A percentile compares a stretch with the other conserved stretches of the same genome.
phyloP scores from a whole-genome alignment of 371 early-diverging fungal species.

The Funneliformis caledonium region DNA sequence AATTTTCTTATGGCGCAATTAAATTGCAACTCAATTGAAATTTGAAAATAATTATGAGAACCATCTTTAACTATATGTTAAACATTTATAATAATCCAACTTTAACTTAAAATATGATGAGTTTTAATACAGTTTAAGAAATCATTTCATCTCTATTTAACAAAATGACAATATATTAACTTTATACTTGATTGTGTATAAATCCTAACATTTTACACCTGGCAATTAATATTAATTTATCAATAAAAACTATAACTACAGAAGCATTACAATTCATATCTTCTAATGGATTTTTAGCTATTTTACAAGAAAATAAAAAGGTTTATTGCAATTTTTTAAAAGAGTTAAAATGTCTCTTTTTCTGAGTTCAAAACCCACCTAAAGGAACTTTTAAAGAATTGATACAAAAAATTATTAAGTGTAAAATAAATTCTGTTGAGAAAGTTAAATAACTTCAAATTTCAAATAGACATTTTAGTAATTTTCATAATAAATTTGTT shows the following conservation, averaged over 20 bases:
- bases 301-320: background rate
- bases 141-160: background rate
- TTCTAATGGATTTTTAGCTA: background rate
- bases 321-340: background rate
- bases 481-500: background rate
- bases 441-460: background rate
- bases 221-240: background rate
- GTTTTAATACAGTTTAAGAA: background rate
- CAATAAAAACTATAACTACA: background rate
- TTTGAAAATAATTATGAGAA: too few species aligned
- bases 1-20: too few species aligned
- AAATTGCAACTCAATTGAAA: too few species aligned
- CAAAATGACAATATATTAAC: background rate
- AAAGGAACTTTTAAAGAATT: background rate
- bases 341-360: constrained; percentile 2
- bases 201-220: background rate
- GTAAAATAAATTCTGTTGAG: background rate
- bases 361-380: background rate
- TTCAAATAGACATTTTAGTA: background rate
- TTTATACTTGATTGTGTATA: background rate
- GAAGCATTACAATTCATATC: background rate
- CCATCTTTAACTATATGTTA: too few species aligned
- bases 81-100: background rate
- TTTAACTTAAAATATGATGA: background rate
- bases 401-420: background rate